Evolutionary conservation across 2,329 filamentous ascomycete species (phyloP), one percentile per base, ranked within the genome.

Genomic region (Neofusicoccum ribis): DNA sequence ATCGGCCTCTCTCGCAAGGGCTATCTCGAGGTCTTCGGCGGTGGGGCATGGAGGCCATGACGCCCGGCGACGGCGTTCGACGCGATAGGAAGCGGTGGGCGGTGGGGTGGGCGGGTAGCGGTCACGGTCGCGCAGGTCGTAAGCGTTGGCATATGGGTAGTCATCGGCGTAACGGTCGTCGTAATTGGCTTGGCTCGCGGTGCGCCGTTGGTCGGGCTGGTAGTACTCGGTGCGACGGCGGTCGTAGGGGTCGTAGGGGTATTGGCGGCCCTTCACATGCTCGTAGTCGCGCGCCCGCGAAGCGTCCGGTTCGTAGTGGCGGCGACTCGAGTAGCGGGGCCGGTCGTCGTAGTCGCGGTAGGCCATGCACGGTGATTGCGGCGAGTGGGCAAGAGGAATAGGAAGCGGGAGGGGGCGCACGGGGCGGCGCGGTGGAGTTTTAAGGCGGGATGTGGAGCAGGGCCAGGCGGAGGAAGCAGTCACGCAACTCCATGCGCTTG

Each of bases 21-120:
- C 82, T 15, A 74, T 79, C 74, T 92, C 90, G 23, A 56, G 6
- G 72, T 93, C 90, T 74, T 93, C 90, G 54, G 89, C 89, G 41
- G 77, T 87, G 3, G 90, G 88, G 17, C 82, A 81, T 1, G 89
- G 89, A 5, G 89, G 88, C 72, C 81, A 83, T 67, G 74, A 71
- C 15, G 67, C 51, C 65, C 34, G 20, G 11, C 39, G 36, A 23
- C 54, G 63, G n/a, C 58, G 64, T 15, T 72, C 66, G 67, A 69
- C 27, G 49, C 58, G 64, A 43, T 63, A 56, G 5, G 58, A 66
- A 8, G 50, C 56, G 47, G 58, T 47, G 15, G 58, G 63, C 5
- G 63, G 49, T n/a, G 56, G 63, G 15, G 46, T 47, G 15, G 63
- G 63, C 34, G 43, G 62, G 62, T 63, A 46, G 47, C 41, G 31